These are phyloP conservation scores for Phoma sp. DNA, from an alignment of 2,329 filamentous ascomycete genomes.

Conservation along the genomic window DNA sequence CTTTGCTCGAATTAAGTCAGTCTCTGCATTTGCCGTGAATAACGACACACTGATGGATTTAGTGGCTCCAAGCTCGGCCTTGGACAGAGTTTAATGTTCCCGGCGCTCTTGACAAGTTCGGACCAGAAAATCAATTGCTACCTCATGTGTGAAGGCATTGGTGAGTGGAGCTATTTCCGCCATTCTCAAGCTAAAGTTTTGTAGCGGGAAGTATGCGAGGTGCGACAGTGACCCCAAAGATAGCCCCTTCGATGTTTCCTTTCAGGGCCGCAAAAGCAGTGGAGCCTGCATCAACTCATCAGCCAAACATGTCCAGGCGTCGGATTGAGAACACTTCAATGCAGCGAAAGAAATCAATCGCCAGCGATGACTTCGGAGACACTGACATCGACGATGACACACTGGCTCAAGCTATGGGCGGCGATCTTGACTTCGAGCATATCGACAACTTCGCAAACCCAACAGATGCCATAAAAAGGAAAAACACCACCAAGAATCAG, in stretches of 20 bases:
- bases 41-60: constrained; percentile 44
- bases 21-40: background rate
- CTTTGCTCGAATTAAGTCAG: constrained; percentile 66
- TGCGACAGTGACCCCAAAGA: constrained; percentile 59
- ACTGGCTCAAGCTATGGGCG: constrained; percentile 53
- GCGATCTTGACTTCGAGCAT: constrained; percentile 54
- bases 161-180: constrained; percentile 43
- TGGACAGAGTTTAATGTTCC: constrained; percentile 66
- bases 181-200: constrained; percentile 12
- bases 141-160: constrained; percentile 86
- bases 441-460: constrained; percentile 59
- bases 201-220: constrained; percentile 63
- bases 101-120: constrained; percentile 59
- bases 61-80: constrained; percentile 70
- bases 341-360: constrained; percentile 15
- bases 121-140: constrained; percentile 70
- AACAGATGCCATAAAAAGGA: constrained; percentile 21
- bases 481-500: constrained; percentile 29
- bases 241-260: constrained; percentile 56
- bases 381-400: constrained; percentile 61
- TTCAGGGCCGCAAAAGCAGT: constrained; percentile 15
- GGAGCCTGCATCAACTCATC: constrained; percentile 19
- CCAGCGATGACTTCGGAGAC: constrained; percentile 60
- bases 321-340: constrained; percentile 26
- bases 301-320: constrained; percentile 41